These are phyloP conservation scores for Triangularia setosa DNA, from an alignment of 2,329 filamentous ascomycete genomes.

Conservation along the genomic window DNA sequence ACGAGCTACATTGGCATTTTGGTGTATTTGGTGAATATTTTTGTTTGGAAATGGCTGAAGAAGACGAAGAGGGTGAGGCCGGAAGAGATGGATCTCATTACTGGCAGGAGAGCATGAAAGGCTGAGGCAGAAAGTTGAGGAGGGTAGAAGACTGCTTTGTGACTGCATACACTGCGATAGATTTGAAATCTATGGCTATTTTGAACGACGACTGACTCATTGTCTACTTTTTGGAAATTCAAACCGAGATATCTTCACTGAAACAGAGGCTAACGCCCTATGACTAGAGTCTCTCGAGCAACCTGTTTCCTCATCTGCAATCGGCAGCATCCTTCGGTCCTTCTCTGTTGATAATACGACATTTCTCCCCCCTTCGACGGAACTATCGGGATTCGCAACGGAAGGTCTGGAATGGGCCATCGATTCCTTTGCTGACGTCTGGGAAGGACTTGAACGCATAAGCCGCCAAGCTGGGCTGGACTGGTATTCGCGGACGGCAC, in stretches of 20 bases:
- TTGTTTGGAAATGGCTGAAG: conserved; percentile 62
- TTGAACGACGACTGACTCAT: background rate
- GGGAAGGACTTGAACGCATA: background rate
- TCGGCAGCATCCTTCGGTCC: background rate
- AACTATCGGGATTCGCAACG: background rate
- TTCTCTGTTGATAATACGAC: background rate
- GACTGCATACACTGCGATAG: background rate
- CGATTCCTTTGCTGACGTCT: background rate
- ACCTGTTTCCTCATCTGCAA: background rate
- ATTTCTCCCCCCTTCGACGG: background rate
- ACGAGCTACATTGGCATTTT: conserved; percentile 48
- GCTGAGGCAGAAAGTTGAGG: background rate
- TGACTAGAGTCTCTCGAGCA: background rate
- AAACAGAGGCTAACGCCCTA: background rate
- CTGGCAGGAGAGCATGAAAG: conserved; percentile 39
- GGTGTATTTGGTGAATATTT: conserved; percentile 51
- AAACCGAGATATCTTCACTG: background rate
- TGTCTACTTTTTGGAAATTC: background rate
- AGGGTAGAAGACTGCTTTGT: background rate
- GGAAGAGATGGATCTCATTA: conserved; percentile 53
- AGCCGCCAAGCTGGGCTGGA: background rate
- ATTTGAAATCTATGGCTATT: background rate
- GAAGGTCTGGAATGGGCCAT: too few relatives aligned
- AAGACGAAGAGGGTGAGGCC: conserved; percentile 50
- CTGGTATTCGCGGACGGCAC: background rate